Conservation (phyloP, 345 rosid species). For the Geranium rotundifolium region DNA sequence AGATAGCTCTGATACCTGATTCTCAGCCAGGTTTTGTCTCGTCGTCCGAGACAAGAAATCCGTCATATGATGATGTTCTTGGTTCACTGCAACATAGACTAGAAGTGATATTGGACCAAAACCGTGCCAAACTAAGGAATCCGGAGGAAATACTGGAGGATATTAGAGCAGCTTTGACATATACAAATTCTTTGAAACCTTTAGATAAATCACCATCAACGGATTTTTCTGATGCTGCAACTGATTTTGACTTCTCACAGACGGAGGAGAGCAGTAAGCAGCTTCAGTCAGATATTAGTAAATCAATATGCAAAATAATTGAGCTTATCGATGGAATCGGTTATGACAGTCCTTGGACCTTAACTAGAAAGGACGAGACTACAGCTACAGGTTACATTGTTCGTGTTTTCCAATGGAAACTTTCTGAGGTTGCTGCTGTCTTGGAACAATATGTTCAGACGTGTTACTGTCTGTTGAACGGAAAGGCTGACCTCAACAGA, state of each 20-base stretch:
- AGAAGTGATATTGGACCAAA: constrained; percentile 37
- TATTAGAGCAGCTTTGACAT: constrained; percentile 39
- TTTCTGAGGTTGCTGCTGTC: constrained; percentile 44
- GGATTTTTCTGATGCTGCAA: constrained; percentile 11
- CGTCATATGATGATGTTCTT: no score
- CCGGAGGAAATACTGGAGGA: constrained; percentile 33
- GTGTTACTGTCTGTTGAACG: constrained; percentile 51
- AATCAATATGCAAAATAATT: constrained; percentile 45
- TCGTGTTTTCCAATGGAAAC: constrained; percentile 87
- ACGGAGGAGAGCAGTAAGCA: constrained; percentile 16
- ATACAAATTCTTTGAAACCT: constrained; percentile 13
- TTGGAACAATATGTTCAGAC: constrained; percentile 48
- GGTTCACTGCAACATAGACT: constrained; percentile 41
- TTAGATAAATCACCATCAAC: constrained; percentile 4
- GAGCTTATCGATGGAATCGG: constrained; percentile 59
- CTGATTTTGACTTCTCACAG: constrained; percentile 10
- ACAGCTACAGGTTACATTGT: constrained; percentile 50
- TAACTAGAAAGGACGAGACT: constrained; percentile 29
- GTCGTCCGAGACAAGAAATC: no score
- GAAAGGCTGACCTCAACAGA: constrained; percentile 43
- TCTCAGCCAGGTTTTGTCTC: no score
- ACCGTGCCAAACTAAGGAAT: constrained; percentile 20
- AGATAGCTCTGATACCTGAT: constrained; percentile 5
- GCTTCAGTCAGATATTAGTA: constrained; percentile 31
- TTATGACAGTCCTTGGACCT: constrained; percentile 18